These are phyloP conservation scores for Fusarium goolgardi DNA, from an alignment of 2,329 filamentous ascomycete species.

Conservation along the genomic window DNA sequence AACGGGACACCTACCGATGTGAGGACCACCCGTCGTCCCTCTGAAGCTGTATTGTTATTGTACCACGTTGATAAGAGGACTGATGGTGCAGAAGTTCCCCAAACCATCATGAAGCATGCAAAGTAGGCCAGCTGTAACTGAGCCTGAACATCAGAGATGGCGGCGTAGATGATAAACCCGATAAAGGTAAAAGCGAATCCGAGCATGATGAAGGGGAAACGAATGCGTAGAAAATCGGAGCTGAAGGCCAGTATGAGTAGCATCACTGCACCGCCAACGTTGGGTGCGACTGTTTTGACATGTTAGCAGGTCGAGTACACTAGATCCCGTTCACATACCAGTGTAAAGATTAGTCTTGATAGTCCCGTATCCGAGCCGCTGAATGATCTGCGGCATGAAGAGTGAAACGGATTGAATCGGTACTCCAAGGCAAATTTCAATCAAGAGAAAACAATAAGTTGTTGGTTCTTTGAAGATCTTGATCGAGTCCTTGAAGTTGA, in stretches of 20 bases:
- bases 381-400: slow-evolving; percentile 24
- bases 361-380: slow-evolving; percentile 9
- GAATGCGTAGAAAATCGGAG: slow-evolving; percentile 14
- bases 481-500: slow-evolving; percentile 17
- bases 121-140: slow-evolving; percentile 12
- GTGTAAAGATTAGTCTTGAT: slow-evolving; percentile 21
- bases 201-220: slow-evolving; percentile 17
- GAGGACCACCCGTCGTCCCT: background rate
- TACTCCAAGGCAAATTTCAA: slow-evolving; percentile 22
- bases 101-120: slow-evolving; percentile 28
- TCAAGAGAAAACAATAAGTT: slow-evolving; percentile 19
- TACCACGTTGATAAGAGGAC: slow-evolving; percentile 22
- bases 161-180: slow-evolving; percentile 23
- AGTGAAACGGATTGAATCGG: slow-evolving; percentile 15
- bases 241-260: slow-evolving; percentile 17
- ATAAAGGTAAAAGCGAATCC: slow-evolving; percentile 6
- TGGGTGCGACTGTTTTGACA: background rate
- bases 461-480: slow-evolving; percentile 24
- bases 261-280: slow-evolving; percentile 20
- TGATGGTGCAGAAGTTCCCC: slow-evolving; percentile 11
- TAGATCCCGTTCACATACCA: background rate
- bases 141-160: slow-evolving; percentile 16
- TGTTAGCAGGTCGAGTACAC: background rate
- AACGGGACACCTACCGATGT: slow-evolving; percentile 6
- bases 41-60: background rate